A percentile compares a stretch with the other conserved stretches of the same genome.
Evolutionary conservation across 495 filamentous ascomycete species (phyloP).

Genomic region (Penicillium egyptiacum): DNA sequence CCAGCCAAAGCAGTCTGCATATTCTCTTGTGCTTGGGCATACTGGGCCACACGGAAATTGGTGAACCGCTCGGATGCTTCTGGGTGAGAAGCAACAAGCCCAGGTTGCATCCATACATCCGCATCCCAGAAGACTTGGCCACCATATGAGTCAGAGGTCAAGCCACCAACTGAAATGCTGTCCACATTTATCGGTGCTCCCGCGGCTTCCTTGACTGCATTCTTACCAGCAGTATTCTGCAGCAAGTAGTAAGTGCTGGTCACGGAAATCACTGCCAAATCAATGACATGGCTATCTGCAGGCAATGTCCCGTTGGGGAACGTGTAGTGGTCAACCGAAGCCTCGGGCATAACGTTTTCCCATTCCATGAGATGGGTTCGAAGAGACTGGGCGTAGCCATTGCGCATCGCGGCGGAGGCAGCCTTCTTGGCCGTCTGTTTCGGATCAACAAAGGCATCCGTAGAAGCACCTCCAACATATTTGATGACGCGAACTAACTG

Average conservation of each 20-base stretch:
- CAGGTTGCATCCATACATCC: constrained; percentile 68
- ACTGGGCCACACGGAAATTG: constrained; percentile 56
- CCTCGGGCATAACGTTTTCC: constrained; percentile 51
- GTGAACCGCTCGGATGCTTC: constrained; percentile 56
- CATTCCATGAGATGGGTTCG: constrained; percentile 55
- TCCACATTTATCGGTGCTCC: constrained; percentile 50
- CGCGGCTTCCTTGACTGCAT: constrained; percentile 42
- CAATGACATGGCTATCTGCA: constrained; percentile 55
- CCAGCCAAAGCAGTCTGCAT: constrained; percentile 45
- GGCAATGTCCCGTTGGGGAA: constrained; percentile 63
- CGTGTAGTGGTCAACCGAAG: constrained; percentile 62
- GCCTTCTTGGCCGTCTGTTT: constrained; percentile 51
- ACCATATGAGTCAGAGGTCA: constrained; percentile 62
- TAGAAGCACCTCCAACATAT: constrained; percentile 60
- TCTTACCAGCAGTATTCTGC: constrained; percentile 62
- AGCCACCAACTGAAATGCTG: constrained; percentile 61
- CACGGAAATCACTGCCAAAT: constrained; percentile 63
- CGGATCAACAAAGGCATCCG: constrained; percentile 58
- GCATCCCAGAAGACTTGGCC: constrained; percentile 67
- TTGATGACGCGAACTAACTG: constrained; percentile 54
- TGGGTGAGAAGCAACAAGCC: constrained; percentile 58
- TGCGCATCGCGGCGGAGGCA: constrained; percentile 37
- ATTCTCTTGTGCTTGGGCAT: constrained; percentile 53
- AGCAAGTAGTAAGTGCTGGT: constrained; percentile 69
- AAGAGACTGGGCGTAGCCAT: constrained; percentile 51